Conservation (phyloP, 768 basidiomycete species). For the Suillus hirtellus region DNA sequence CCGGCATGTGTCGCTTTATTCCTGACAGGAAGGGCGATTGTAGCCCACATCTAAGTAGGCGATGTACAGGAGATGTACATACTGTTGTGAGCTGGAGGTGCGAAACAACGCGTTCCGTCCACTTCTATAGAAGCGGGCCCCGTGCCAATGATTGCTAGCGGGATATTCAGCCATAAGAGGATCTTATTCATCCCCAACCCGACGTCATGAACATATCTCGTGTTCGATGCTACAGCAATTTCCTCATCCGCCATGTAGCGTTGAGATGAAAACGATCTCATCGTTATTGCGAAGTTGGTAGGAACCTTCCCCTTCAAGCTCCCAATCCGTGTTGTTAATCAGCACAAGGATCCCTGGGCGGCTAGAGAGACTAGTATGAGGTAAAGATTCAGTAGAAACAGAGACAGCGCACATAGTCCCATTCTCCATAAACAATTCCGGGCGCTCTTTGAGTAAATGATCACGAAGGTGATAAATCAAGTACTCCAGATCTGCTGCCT, state of each 20-base stretch:
- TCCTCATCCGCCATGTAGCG: constrained; percentile 82
- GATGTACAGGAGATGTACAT: neutral
- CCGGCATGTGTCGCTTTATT: no score
- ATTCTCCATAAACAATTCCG: constrained; percentile 87
- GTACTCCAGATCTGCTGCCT: constrained; percentile 65
- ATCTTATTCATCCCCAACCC: neutral
- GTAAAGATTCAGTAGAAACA: neutral
- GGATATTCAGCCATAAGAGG: neutral
- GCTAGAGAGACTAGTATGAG: constrained; percentile 43
- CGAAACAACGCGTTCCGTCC: neutral
- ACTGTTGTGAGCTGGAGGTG: neutral
- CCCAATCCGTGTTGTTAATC: constrained; percentile 98
- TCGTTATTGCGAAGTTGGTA: constrained; percentile 78
- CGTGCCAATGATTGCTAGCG: neutral
- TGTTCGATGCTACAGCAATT: neutral
- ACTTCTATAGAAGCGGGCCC: neutral
- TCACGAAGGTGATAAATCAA: constrained; percentile 79
- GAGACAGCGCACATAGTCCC: constrained; percentile 71
- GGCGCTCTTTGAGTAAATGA: constrained; percentile 78
- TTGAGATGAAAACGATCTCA: constrained; percentile 96
- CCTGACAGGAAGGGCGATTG: neutral
- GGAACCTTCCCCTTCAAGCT: constrained; percentile 91
- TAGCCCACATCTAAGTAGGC: neutral
- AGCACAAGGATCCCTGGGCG: constrained; percentile 96
- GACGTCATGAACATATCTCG: neutral